Conservation (phyloP, 2,329 filamentous ascomycete species). For the Hypoxylon sp. region DNA sequence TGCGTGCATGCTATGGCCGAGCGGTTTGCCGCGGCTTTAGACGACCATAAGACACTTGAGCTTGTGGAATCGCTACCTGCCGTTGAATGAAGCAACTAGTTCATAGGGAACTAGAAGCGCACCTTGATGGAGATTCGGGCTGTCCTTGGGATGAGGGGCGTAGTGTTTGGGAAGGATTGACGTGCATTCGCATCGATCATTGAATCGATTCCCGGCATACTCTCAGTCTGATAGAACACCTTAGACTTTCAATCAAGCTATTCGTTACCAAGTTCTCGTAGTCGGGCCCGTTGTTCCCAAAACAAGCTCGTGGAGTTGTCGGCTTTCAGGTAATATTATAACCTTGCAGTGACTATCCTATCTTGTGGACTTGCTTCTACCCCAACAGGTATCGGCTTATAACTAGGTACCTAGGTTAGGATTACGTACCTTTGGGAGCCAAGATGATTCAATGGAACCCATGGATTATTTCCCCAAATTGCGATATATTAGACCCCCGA, state of each 20-base stretch:
- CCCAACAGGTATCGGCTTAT: too few relatives aligned
- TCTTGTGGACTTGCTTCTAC: too few relatives aligned
- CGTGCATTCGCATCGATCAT: neutral
- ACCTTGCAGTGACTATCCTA: neutral
- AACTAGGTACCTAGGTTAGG: too few relatives aligned
- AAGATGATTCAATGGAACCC: too few relatives aligned
- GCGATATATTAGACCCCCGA: too few relatives aligned
- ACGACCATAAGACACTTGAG: slow-evolving; percentile 55
- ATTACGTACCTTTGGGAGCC: too few relatives aligned
- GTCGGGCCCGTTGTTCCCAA: neutral
- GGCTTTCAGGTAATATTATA: neutral
- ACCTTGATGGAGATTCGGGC: neutral
- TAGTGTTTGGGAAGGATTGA: too few relatives aligned
- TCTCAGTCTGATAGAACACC: neutral
- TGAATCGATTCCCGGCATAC: neutral
- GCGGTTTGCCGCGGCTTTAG: slow-evolving; percentile 54
- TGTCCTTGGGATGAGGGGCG: neutral
- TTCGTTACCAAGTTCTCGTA: neutral
- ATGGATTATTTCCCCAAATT: too few relatives aligned
- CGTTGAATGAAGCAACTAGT: neutral
- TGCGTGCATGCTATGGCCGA: slow-evolving; percentile 54
- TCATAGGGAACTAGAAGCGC: neutral
- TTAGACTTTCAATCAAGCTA: neutral
- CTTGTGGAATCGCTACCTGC: slow-evolving; percentile 53
- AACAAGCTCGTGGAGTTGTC: neutral